Conservation (phyloP, 2,329 filamentous ascomycete species). For the Pseudogymnoascus sp. region DNA sequence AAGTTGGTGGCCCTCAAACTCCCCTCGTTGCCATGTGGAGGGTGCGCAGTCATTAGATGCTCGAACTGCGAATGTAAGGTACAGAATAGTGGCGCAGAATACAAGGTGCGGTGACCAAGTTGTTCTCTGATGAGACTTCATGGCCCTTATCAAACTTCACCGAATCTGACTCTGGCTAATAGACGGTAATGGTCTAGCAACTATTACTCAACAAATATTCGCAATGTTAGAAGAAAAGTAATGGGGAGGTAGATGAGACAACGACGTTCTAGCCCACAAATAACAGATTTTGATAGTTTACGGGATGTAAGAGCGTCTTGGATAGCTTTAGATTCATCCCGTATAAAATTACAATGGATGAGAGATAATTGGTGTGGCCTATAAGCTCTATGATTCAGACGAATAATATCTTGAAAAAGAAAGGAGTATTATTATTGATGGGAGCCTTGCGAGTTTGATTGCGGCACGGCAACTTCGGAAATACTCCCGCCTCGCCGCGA, state of each 20-base stretch:
- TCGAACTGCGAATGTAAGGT: not conserved
- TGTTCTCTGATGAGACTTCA: not conserved
- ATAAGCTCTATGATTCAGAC: too few relatives aligned
- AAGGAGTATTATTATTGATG: too few relatives aligned
- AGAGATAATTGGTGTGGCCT: too few relatives aligned
- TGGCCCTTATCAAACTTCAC: too few relatives aligned
- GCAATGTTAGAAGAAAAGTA: not conserved
- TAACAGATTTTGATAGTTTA: not conserved
- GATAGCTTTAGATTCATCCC: too few relatives aligned
- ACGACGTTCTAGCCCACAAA: not conserved
- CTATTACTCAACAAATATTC: too few relatives aligned
- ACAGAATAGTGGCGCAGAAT: not conserved
- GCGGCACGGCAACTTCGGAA: not conserved
- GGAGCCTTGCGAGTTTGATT: too few relatives aligned
- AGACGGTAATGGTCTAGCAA: too few relatives aligned
- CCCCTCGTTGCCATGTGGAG: not conserved
- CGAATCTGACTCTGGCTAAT: too few relatives aligned
- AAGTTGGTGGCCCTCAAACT: not conserved
- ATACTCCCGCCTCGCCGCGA: not conserved
- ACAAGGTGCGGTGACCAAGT: not conserved
- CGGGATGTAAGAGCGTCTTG: not conserved
- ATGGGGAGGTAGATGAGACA: not conserved
- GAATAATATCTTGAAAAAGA: too few relatives aligned
- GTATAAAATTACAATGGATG: too few relatives aligned
- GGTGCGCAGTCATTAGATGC: not conserved